phyloP scores from a whole-genome alignment of 352 stramenopile species.

The Phytopythium vexans region DNA sequence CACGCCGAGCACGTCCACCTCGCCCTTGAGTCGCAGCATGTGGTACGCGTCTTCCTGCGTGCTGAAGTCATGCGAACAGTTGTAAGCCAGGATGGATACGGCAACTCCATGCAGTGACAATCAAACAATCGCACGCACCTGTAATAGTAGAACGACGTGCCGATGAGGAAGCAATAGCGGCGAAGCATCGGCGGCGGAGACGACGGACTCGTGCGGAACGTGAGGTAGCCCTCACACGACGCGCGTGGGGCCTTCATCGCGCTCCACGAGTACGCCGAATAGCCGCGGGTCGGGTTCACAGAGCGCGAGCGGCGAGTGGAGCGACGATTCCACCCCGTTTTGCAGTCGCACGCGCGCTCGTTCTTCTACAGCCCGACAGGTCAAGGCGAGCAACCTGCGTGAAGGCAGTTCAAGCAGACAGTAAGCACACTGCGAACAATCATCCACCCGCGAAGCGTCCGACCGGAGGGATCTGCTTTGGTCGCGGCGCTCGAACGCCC shows the following conservation, averaged over 20 bases:
- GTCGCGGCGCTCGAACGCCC: not conserved
- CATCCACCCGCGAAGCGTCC: no score
- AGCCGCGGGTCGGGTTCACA: not conserved
- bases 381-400: no score
- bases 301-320: not conserved
- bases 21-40: constrained; percentile 82
- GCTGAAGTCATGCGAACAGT: constrained; percentile 20
- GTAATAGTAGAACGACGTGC: constrained; percentile 87
- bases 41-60: constrained; percentile 90
- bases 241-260: constrained; percentile 80
- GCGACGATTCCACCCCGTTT: not conserved
- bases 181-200: constrained; percentile 84
- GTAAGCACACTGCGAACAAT: no score
- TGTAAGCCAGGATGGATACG: not conserved
- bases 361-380: no score
- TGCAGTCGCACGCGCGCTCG: no score
- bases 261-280: constrained; percentile 35
- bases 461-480: no score
- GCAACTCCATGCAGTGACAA: not conserved
- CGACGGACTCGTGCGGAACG: constrained; percentile 82
- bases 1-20: constrained; percentile 86
- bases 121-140: constrained; percentile 13
- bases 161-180: constrained; percentile 86
- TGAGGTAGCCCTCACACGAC: constrained; percentile 84
- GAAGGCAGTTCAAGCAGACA: no score